phyloP scores from a whole-genome alignment of 352 stramenopile species.

The Phytophthora tubulina region DNA sequence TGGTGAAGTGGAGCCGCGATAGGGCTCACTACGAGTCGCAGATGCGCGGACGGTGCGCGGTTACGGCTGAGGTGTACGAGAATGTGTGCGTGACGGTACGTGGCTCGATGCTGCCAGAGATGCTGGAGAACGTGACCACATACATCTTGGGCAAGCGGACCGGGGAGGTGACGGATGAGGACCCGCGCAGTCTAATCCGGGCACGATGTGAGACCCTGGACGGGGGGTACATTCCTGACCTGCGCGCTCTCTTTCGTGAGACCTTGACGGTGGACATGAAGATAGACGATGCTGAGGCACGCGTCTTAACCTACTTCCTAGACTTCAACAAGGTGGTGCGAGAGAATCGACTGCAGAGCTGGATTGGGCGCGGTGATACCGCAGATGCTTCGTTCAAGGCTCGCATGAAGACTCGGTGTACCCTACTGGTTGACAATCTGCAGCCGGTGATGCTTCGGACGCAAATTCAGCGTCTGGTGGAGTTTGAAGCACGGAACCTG shows the following conservation, averaged over 20 bases:
- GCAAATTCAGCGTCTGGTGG: constrained; percentile 28
- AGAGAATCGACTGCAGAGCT: constrained; percentile 11
- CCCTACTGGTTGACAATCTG: constrained; percentile 24
- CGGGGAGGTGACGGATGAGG: constrained; percentile 19
- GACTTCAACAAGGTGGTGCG: constrained; percentile 20
- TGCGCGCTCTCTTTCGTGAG: constrained; percentile 20
- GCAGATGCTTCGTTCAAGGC: constrained; percentile 3
- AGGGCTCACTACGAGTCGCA: constrained; percentile 20
- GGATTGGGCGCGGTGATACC: background rate
- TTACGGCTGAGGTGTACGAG: constrained; percentile 20
- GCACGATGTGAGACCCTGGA: constrained; percentile 10
- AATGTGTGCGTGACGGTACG: constrained; percentile 14
- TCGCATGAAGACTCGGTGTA: constrained; percentile 22
- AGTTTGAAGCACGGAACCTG: constrained; percentile 7
- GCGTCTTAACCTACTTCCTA: constrained; percentile 23
- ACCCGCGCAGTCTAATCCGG: constrained; percentile 12
- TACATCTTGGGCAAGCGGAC: constrained; percentile 3
- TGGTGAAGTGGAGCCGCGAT: constrained; percentile 23
- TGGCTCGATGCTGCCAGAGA: constrained; percentile 4
- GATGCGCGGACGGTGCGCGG: constrained; percentile 15
- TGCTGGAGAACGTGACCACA: constrained; percentile 18
- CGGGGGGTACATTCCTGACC: constrained; percentile 19
- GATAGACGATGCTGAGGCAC: constrained; percentile 12
- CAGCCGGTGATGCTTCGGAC: constrained; percentile 15
- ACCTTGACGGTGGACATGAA: constrained; percentile 26